Evolutionary conservation across 768 basidiomycete genomes (phyloP), one percentile per base, ranked within the genome.

Genomic region (Amanita polypyramis): DNA sequence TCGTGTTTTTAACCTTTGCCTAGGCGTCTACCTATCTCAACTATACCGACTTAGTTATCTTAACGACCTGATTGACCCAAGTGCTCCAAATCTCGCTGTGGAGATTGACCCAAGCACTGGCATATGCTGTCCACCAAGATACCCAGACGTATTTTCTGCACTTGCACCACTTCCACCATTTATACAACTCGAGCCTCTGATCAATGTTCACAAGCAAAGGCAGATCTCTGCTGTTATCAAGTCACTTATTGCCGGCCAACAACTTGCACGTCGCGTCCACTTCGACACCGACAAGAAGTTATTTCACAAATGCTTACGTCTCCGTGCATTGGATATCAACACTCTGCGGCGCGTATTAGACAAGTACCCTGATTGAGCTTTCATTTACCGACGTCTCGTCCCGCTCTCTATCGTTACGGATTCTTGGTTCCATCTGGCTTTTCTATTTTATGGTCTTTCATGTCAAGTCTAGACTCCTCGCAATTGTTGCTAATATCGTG

Each of bases 131-230:
- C 63, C 82, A 6, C 85, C 80, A 1, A 74, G 80, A 25, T 80
- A 82, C 53, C 85, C 88, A 0, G 85, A 89, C 51, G 85, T 90
- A 21, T 92, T 92, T 62, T 70, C 79, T 0, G 70, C 80, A 10
- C 73, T 92, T 5, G 72, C 79, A 2, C 75, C 82, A 6, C 75
- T 91, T 3, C 89, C 88, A 0, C 59, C 77, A 1, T 75, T 76
- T n/a, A 86, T 90, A 70, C 77, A 82, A 52, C 74, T 92, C 23
- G 87, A 91, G 56, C 87, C 89, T 3, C 64, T 92, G 50, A 87
- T 92, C 65, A 92, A 90, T 59, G 82, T 92, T 5, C 86, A 91
- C 63, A 91, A 92, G 63, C 89, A 92, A 59, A 78, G 89, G 30
- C 65, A 82, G 54, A 85, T 88, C 45, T 86, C 89, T 8, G 76